Conservation (phyloP, 441 rosid species). For the Erysimum cheiri region DNA sequence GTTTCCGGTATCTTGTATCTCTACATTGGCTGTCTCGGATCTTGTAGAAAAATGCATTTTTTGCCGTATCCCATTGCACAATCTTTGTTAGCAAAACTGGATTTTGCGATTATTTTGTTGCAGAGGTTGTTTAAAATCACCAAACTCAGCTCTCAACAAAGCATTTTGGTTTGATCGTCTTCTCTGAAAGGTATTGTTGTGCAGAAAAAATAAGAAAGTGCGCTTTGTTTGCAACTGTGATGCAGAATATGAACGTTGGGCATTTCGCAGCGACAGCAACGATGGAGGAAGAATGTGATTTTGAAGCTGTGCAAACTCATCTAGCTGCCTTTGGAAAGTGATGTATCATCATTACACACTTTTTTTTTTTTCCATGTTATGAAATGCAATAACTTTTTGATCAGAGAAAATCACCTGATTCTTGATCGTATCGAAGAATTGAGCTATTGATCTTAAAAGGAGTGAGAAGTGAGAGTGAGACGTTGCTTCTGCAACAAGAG, state of each 20-base stretch:
- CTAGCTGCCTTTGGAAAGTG: neutral
- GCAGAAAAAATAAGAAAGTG: neutral
- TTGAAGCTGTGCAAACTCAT: conserved; percentile 21
- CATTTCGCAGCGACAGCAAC: conserved; percentile 32
- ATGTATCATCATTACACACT: neutral
- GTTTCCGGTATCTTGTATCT: conserved; percentile 14
- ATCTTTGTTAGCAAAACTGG: conserved; percentile 11
- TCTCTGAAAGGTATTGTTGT: neutral
- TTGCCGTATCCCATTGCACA: neutral
- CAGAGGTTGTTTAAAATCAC: conserved; percentile 71
- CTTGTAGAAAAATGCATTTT: neutral
- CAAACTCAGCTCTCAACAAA: conserved; percentile 78
- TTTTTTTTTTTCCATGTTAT: conserved; percentile 9
- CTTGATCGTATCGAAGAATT: no score
- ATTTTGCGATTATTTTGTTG: conserved; percentile 19
- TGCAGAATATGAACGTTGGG: conserved; percentile 42
- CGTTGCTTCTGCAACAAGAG: no score
- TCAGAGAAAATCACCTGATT: neutral
- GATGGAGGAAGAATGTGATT: conserved; percentile 29
- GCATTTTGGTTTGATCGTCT: conserved; percentile 43
- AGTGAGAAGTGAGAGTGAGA: no score
- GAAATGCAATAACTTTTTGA: no score
- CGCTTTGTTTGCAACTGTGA: conserved; percentile 1
- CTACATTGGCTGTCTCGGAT: neutral
- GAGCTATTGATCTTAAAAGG: no score